Evolutionary conservation across 805 yeast genomes (phyloP).

Genomic region (Schwanniomyces yamadae): DNA sequence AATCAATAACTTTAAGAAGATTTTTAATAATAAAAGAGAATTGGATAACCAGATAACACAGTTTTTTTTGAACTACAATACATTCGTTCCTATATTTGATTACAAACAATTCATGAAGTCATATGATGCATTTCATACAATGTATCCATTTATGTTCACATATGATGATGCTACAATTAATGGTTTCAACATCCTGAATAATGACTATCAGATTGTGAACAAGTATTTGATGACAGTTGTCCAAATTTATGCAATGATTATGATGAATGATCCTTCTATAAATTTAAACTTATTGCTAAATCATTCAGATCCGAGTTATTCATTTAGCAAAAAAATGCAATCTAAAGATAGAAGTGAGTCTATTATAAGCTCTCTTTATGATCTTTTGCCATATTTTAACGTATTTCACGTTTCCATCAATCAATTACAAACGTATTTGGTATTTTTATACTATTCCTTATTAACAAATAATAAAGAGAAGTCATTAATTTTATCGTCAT

Average conservation of each 20-base stretch:
- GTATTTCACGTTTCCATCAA: slow-evolving; percentile 46
- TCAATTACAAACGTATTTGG: slow-evolving; percentile 50
- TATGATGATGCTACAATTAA: slow-evolving; percentile 46
- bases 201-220: slow-evolving; percentile 42
- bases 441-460: slow-evolving; percentile 49
- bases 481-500: slow-evolving; percentile 35
- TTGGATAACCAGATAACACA: slow-evolving; percentile 48
- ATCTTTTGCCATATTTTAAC: slow-evolving; percentile 47
- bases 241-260: slow-evolving; percentile 52
- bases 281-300: slow-evolving; percentile 40
- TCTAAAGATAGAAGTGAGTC: slow-evolving; percentile 28
- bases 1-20: slow-evolving; percentile 42
- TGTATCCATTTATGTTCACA: slow-evolving; percentile 48
- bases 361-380: slow-evolving; percentile 40
- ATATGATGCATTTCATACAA: slow-evolving; percentile 47
- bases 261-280: slow-evolving; percentile 49
- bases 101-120: slow-evolving; percentile 52
- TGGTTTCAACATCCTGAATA: slow-evolving; percentile 48
- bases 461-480: slow-evolving; percentile 43
- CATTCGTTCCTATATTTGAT: slow-evolving; percentile 54
- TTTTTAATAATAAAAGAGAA: slow-evolving; percentile 36
- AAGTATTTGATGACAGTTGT: slow-evolving; percentile 43
- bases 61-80: slow-evolving; percentile 52
- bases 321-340: slow-evolving; percentile 12
- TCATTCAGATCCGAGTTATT: slow-evolving; percentile 34